phyloP scores from a whole-genome alignment of 1,284 basidiomycete genomes.

The Vanrija humicola region DNA sequence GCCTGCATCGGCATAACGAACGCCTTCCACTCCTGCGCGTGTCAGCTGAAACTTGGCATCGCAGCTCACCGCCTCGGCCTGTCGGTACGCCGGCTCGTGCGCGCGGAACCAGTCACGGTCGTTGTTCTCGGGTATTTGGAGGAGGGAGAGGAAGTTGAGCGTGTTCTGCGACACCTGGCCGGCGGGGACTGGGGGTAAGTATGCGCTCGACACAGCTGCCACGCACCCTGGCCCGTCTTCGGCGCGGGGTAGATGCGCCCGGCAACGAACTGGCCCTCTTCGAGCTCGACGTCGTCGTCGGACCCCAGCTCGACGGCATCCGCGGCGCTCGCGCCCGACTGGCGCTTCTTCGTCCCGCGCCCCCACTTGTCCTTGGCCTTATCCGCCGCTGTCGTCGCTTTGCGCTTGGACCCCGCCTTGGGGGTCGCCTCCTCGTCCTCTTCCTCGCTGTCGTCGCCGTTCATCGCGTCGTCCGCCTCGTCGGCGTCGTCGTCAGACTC shows the following conservation, averaged over 20 bases:
- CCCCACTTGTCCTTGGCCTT: constrained; percentile 2
- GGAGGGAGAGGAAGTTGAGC: constrained; percentile 66
- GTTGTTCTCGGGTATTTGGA: constrained; percentile 72
- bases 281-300: constrained; percentile 29
- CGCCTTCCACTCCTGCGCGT: constrained; percentile 66
- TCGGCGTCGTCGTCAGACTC: constrained; percentile 20
- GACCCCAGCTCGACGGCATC: constrained; percentile 21
- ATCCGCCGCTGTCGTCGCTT: constrained; percentile 1
- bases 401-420: neutral
- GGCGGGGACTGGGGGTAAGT: constrained; percentile 60
- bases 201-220: neutral
- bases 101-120: constrained; percentile 71
- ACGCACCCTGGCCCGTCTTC: constrained; percentile 68
- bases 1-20: constrained; percentile 69
- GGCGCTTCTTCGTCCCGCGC: neutral
- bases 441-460: constrained; percentile 32
- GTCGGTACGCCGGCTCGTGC: constrained; percentile 70
- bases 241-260: constrained; percentile 60
- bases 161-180: constrained; percentile 83
- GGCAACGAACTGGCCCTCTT: constrained; percentile 37
- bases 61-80: constrained; percentile 61
- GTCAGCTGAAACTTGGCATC: neutral
- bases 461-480: constrained; percentile 29
- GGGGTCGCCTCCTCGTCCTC: constrained; percentile 9
- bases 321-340: neutral